Percentiles rank a stretch among this genome's conserved stretches.
phyloP scores from a whole-genome alignment of 768 basidiomycete genomes.

The Sarcomyxa edulis region DNA sequence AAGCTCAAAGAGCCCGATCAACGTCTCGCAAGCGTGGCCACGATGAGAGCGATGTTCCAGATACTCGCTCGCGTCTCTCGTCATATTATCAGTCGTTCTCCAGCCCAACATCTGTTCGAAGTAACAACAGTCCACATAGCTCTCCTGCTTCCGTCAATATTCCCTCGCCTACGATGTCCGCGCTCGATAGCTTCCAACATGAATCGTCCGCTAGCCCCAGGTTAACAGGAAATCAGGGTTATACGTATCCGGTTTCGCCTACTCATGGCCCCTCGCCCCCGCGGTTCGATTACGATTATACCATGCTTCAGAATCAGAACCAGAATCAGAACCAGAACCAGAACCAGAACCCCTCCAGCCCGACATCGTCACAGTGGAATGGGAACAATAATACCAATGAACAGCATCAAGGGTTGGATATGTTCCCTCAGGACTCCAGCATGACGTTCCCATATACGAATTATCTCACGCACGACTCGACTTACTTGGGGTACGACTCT shows the following conservation, averaged over 20 bases:
- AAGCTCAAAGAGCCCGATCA: conserved; percentile 70
- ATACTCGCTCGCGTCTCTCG: conserved; percentile 29
- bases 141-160: conserved; percentile 71
- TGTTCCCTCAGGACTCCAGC: conserved; percentile 39
- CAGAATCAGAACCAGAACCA: background rate
- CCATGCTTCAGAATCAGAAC: conserved; percentile 28
- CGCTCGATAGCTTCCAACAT: conserved; percentile 38
- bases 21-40: conserved; percentile 69
- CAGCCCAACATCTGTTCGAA: conserved; percentile 40
- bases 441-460: conserved; percentile 37
- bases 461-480: conserved; percentile 31
- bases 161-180: conserved; percentile 62
- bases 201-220: conserved; percentile 61
- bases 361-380: conserved; percentile 44
- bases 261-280: conserved; percentile 47
- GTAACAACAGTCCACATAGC: conserved; percentile 56
- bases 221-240: conserved; percentile 37
- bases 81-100: conserved; percentile 53
- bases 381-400: conserved; percentile 27
- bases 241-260: conserved; percentile 47
- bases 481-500: too few relatives aligned
- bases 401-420: conserved; percentile 32
- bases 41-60: conserved; percentile 55
- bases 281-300: conserved; percentile 54
- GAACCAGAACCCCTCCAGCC: conserved; percentile 28